phyloP scores from a whole-genome alignment of 2,329 filamentous ascomycete species.

The Aphanocladium album region DNA sequence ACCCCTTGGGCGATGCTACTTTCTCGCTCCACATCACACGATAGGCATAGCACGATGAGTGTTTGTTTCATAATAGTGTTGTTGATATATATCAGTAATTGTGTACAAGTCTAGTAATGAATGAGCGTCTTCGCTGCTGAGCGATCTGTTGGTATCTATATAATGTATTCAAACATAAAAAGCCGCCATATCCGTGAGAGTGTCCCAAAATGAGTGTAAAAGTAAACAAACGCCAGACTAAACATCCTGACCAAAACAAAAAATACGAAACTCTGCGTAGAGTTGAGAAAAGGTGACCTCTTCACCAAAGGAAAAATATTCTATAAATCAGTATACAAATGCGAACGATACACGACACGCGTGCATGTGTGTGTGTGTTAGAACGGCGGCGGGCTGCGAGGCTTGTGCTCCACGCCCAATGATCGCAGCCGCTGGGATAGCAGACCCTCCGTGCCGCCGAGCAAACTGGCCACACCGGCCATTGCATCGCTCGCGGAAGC shows the following conservation, averaged over 20 bases:
- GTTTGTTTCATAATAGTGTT: too few relatives aligned
- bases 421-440: constrained; percentile 64
- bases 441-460: constrained; percentile 51
- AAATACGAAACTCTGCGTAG: background rate
- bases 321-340: background rate
- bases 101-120: background rate
- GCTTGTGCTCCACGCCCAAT: constrained; percentile 43
- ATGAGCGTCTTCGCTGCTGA: background rate
- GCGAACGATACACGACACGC: background rate
- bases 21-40: too few relatives aligned
- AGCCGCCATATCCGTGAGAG: background rate
- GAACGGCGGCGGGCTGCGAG: constrained; percentile 1
- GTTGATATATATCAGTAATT: too few relatives aligned
- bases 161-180: background rate
- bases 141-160: constrained; percentile 8
- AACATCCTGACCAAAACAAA: too few relatives aligned
- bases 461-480: constrained; percentile 15
- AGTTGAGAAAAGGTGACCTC: background rate
- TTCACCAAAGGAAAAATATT: background rate
- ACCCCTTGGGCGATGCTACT: too few relatives aligned
- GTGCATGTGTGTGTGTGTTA: background rate
- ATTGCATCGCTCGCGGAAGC: too few relatives aligned
- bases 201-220: background rate
- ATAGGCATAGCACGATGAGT: too few relatives aligned
- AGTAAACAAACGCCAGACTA: background rate